Percentiles rank a stretch among this genome's conserved stretches.
These are phyloP conservation scores for Botryotinia narcissicola DNA, from an alignment of 2,329 filamentous ascomycete genomes.

Conservation along the genomic window DNA sequence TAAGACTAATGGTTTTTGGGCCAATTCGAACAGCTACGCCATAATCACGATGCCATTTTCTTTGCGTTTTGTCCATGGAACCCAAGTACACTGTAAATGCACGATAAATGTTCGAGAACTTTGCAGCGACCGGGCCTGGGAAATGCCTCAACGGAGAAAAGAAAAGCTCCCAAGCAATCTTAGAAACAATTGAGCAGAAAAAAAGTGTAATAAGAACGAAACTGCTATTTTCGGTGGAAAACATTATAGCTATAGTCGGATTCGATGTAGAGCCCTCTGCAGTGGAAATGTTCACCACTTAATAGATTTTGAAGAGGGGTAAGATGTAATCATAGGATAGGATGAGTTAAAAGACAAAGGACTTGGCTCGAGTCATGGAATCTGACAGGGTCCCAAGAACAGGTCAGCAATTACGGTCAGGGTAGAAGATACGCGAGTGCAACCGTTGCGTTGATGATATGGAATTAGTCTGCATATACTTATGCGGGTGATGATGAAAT, in stretches of 20 bases:
- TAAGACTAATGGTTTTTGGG: slow-evolving; percentile 40
- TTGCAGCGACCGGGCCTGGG: background rate
- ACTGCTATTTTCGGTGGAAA: background rate
- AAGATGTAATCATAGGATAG: background rate
- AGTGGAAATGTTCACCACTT: background rate
- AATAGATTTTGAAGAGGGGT: background rate
- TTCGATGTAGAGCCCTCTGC: background rate
- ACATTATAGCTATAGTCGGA: background rate
- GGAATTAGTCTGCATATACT: background rate
- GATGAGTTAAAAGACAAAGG: background rate
- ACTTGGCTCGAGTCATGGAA: background rate
- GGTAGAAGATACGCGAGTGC: background rate
- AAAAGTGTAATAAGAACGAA: background rate
- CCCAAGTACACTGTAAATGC: background rate
- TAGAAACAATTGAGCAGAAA: background rate
- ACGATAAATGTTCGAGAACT: background rate
- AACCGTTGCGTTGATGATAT: background rate
- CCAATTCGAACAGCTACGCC: slow-evolving; percentile 9
- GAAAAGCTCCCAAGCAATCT: background rate
- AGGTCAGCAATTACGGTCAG: background rate
- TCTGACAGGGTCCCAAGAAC: background rate
- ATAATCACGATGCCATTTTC: slow-evolving; percentile 13
- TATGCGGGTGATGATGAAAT: background rate
- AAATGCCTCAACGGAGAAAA: background rate
- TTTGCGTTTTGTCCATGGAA: background rate